These are phyloP conservation scores for Allium sativum DNA, from an alignment of 106 monocot species.

Conservation along the genomic window DNA sequence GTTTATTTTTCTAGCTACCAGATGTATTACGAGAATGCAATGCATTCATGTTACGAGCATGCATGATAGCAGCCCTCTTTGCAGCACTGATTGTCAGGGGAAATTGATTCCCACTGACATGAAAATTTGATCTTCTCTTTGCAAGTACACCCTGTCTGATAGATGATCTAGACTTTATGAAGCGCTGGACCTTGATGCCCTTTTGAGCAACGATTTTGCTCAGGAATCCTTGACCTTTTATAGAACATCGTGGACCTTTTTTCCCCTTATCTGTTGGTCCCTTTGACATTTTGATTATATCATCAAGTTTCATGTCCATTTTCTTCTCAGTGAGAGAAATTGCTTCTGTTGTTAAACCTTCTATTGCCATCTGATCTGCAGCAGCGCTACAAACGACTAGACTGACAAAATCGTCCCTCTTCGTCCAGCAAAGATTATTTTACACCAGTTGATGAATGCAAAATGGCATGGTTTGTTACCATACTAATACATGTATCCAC, in stretches of 20 bases:
- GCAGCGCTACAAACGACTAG: too few species aligned
- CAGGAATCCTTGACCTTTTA: slow-evolving; percentile 52
- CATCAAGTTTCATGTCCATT: slow-evolving; percentile 52
- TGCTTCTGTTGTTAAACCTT: slow-evolving; percentile 30
- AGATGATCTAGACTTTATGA: slow-evolving; percentile 68
- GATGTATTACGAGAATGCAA: too few species aligned
- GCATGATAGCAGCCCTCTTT: slow-evolving; percentile 36
- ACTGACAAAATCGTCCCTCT: too few species aligned
- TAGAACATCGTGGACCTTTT: slow-evolving; percentile 40
- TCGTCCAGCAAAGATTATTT: too few species aligned
- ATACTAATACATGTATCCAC: too few species aligned
- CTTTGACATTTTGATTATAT: slow-evolving; percentile 97
- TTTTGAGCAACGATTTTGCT: slow-evolving; percentile 36
- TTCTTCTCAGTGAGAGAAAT: slow-evolving; percentile 65
- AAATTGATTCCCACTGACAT: slow-evolving; percentile 58
- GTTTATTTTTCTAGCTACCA: slow-evolving; percentile 13
- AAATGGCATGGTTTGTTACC: too few species aligned
- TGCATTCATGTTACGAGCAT: slow-evolving; percentile 28
- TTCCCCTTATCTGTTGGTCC: slow-evolving; percentile 38
- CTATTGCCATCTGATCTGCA: slow-evolving; percentile 3
- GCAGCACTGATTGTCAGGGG: slow-evolving; percentile 42
- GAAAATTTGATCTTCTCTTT: slow-evolving; percentile 61
- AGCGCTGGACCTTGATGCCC: slow-evolving; percentile 40
- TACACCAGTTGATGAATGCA: too few species aligned
- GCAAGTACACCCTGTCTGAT: slow-evolving; percentile 90